These are phyloP conservation scores for Tylopilus subfusipes DNA, from an alignment of 768 basidiomycete genomes.

Conservation along the genomic window DNA sequence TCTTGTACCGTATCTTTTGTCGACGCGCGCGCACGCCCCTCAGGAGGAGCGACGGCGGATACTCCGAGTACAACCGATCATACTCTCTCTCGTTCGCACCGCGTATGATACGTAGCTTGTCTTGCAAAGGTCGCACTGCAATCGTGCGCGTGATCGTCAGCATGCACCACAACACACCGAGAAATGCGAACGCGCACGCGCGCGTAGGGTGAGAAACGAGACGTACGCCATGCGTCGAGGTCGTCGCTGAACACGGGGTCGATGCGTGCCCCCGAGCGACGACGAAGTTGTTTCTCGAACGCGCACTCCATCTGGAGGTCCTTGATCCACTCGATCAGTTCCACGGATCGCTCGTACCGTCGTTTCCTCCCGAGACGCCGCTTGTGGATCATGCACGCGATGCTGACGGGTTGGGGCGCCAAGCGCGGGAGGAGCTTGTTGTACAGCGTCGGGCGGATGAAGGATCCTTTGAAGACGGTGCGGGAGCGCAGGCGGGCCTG, in stretches of 20 bases:
- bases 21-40: conserved; percentile 53
- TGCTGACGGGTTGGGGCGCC: conserved; percentile 70
- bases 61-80: conserved; percentile 40
- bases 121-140: conserved; percentile 38
- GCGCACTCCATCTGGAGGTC: conserved; percentile 36
- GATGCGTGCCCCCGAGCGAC: conserved; percentile 14
- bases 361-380: conserved; percentile 43
- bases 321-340: conserved; percentile 32
- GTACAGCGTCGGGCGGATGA: conserved; percentile 58
- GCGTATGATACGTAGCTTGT: conserved; percentile 31
- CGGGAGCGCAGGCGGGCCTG: conserved; percentile 49
- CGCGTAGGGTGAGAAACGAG: too few relatives aligned
- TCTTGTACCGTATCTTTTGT: conserved; percentile 63
- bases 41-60: conserved; percentile 46
- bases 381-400: conserved; percentile 64
- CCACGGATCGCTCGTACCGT: conserved; percentile 38
- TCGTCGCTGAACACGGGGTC: conserved; percentile 28
- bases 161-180: background rate
- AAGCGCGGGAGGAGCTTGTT: conserved; percentile 76
- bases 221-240: conserved; percentile 19
- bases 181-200: too few relatives aligned
- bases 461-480: conserved; percentile 69
- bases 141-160: conserved; percentile 4
- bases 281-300: conserved; percentile 36
- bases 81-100: conserved; percentile 39